Conservation (phyloP, 805 yeast genomes). For the Pichia gijzeniarum region DNA sequence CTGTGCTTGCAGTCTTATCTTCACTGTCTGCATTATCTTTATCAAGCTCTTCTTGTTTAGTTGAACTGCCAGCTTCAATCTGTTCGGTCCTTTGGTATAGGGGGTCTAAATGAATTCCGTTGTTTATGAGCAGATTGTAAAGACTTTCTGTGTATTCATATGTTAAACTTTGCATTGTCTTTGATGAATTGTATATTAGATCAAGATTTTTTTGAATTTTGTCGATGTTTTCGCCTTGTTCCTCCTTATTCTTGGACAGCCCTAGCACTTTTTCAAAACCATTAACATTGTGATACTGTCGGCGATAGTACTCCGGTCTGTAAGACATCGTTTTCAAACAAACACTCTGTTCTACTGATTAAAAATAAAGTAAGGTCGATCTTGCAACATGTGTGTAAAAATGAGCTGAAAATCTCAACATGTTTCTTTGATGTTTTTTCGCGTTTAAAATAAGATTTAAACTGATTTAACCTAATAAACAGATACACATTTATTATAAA, state of each 20-base stretch:
- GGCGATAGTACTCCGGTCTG: conserved; percentile 1
- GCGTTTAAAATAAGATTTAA: not conserved
- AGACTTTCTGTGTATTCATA: conserved; percentile 1
- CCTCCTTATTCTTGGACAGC: not conserved
- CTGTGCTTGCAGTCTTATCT: not conserved
- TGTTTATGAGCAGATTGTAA: not conserved
- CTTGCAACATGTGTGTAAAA: no score
- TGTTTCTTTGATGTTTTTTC: not conserved
- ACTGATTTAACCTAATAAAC: no score
- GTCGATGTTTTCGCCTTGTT: not conserved
- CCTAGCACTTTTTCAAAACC: not conserved
- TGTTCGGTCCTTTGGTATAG: not conserved
- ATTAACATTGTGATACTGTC: not conserved
- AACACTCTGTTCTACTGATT: not conserved
- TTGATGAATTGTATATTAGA: not conserved
- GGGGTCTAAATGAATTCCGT: not conserved
- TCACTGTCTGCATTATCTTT: not conserved
- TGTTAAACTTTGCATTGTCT: not conserved
- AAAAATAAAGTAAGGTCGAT: no score
- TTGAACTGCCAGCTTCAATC: no score
- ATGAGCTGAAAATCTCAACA: not conserved
- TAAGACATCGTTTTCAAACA: not conserved
- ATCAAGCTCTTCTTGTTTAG: not conserved
- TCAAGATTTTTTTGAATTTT: not conserved
- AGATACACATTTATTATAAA: no score